Base-by-base conservation (phyloP, 2,329 filamentous ascomycete genomes). In the Trichoderma simmonsii region DNA sequence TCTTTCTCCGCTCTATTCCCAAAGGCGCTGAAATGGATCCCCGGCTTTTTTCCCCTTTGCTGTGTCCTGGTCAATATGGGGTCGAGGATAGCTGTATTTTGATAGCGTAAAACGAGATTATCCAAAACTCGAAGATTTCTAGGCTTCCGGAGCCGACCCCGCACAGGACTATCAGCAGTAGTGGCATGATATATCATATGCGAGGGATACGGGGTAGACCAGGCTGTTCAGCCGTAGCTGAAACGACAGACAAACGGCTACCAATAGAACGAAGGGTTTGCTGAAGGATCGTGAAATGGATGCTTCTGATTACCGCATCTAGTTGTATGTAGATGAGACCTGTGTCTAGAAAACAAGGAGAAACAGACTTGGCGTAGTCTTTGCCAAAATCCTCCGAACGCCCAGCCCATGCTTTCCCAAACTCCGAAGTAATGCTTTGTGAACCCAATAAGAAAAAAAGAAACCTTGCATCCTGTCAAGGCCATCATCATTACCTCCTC, bases 401-500 rank as follows among this genome's bases (percentile, higher is more conserved):
- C 56, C 54, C 26, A 43, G 7, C n/a, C 65, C 26, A 60, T 69
- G 56, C 56, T 51, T 60, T 51, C 54, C 36, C 59, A 3, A 51
- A 69, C 65, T 59, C 65, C 65, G n/a, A 36, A 69, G 21, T 56
- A 60, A 69, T 60, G 65, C 65, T 48, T 60, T 59, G 28, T 6
- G 5, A 59, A 51, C 39, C 43, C 43, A 28, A 51, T 12, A 57
- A 43, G n/a, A 6, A 15, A 21, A 4, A 3, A 14, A 26, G 15
- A 39, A 39, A 4, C 8, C 6, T 43, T 2, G 24, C 28, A 36
- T 39, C 32, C 14, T 67, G 21, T 21, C 15, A 54, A 24, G 12
- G 36, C 48, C 24, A 43, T 24, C 67, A 34, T 18, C 59, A 68
- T 81, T 74, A 82, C 67, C 79, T 79, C 74, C 80, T 83, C 78